Conservation (phyloP, 441 rosid genomes). For the Adansonia rubrostipa region DNA sequence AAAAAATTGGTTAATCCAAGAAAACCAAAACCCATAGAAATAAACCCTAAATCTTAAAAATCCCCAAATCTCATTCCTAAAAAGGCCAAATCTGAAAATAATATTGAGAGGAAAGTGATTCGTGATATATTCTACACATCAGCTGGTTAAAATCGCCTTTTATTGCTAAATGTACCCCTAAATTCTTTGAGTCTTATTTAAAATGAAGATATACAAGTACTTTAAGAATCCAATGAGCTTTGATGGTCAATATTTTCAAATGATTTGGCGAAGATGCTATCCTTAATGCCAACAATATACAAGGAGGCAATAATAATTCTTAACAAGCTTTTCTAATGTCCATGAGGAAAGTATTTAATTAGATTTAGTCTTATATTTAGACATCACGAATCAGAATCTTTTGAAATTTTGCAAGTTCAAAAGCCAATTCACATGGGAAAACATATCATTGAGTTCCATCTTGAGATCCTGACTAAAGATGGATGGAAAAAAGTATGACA, state of each 20-base stretch:
- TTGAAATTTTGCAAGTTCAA: constrained; percentile 71
- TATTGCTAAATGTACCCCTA: constrained; percentile 84
- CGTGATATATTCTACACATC: constrained; percentile 78
- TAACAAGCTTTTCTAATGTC: constrained; percentile 52
- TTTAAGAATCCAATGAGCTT: constrained; percentile 54
- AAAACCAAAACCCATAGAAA: too few relatives aligned
- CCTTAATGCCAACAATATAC: constrained; percentile 57
- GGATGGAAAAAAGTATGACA: constrained; percentile 61
- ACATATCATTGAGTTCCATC: constrained; percentile 58
- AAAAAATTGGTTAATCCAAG: too few relatives aligned
- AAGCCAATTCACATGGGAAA: constrained; percentile 97
- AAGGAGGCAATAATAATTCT: constrained; percentile 43
- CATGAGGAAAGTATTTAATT: constrained; percentile 58
- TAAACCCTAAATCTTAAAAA: too few relatives aligned
- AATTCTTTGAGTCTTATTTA: constrained; percentile 80
- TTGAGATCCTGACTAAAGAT: constrained; percentile 41
- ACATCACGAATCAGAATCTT: constrained; percentile 55
- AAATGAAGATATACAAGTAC: constrained; percentile 65
- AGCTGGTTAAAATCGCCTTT: constrained; percentile 71
- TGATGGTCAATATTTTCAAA: constrained; percentile 57
- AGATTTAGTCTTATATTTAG: constrained; percentile 55
- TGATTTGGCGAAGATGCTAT: constrained; percentile 56
- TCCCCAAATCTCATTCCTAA: too few relatives aligned
- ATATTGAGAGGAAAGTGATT: constrained; percentile 16
- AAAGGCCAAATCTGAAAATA: too few relatives aligned